Evolutionary conservation across 176 grass and related monocot genomes (phyloP), one percentile per base, ranked within the genome.

Genomic region (Pharus latifolius): DNA sequence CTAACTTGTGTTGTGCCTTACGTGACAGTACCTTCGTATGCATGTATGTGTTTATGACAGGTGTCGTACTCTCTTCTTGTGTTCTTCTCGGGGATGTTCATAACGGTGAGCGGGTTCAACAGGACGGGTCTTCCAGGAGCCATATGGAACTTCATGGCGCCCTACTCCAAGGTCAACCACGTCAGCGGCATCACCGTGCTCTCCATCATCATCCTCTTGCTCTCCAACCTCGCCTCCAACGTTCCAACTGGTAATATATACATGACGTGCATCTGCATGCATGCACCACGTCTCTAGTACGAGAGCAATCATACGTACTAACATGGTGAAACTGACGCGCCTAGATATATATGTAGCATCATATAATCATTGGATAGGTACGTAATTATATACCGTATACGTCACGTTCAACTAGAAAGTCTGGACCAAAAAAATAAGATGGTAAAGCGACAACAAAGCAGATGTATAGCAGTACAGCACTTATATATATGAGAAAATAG

Each of bases 81-180:
- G 68, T 91, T 91, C 83, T 91, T 91, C 71, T 91, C 80, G 3
- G 88, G 88, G 16, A 91, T 91, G 88, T 91, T 91, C 88, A 91
- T 91, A 60, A 91, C 88, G 0, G 88, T 91, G 1, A 86, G 84
- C 15, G 83, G 88, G 0, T 91, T 91, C 77, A 91, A 87, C 65
- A 87, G 76, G 65, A 91, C 84, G 18, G 84, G 88, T 0, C 74
- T 91, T 20, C 89, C 85, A 2, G 44, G 64, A 5, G 81, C 81
- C 19, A 78, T 92, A 12, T 92, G 89, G 89, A 50, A 92, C 70
- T 74, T 84, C 55, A 88, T 92, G 89, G 84, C 85, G 31, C 89
- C 89, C 1, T 82, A 92, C 56, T 80, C 81, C 7, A 87, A 74
- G 74, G 82, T 92, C 45, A 63, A 88, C 66, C 81, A 78, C 76